Evolutionary conservation across 2,329 filamentous ascomycete species (phyloP), one percentile per base, ranked within the genome.

Genomic region (Stagonosporopsis cucurbitacearum): DNA sequence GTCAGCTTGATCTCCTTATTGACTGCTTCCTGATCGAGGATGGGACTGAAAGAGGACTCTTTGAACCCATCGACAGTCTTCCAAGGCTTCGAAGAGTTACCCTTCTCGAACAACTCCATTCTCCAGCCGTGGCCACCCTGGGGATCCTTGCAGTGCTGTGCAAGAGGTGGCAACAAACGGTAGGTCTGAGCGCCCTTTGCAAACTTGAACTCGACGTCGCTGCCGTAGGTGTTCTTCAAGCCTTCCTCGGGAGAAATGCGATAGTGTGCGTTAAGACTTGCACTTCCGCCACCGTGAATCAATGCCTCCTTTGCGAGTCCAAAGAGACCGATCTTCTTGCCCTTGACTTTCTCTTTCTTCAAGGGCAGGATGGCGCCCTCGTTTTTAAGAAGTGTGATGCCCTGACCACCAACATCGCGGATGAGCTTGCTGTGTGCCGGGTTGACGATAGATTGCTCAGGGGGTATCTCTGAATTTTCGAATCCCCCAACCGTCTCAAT

Each of bases 371-470:
- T 68, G 8, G 78, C 78, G 12, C 80, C 80, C 2, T 91, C 83
- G 53, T 93, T 93, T 77, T 91, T 92, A 50, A 92, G 77, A 8
- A 92, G 78, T 1, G 91, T 89, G 8, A 90, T 84, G 9, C 85
- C 85, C 69, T 91, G 87, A 15, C 85, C 83, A 13, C 85, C 88
- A 37, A 88, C 82, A 43, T 82, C 80, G 20, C 89, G 82, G 33
- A 92, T 82, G 36, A 91, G 76, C 54, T 84, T 77, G 52, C 86
- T 78, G 17, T 83, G 81, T 58, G 84, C 82, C 0, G 83, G 79
- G 6, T 84, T 88, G 67, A 90, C 85, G 58, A 91, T 85, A 15
- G 86, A 81, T 44, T 83, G 79, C 30, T 80, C 77, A 62, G 85
- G 83, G 60, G 89, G 74, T 13, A 82, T 80, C 15, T 83, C 78